Evolutionary conservation across 352 stramenopile species (phyloP), one percentile per base, ranked within the genome.

Genomic region (Aphanomyces invadans): DNA sequence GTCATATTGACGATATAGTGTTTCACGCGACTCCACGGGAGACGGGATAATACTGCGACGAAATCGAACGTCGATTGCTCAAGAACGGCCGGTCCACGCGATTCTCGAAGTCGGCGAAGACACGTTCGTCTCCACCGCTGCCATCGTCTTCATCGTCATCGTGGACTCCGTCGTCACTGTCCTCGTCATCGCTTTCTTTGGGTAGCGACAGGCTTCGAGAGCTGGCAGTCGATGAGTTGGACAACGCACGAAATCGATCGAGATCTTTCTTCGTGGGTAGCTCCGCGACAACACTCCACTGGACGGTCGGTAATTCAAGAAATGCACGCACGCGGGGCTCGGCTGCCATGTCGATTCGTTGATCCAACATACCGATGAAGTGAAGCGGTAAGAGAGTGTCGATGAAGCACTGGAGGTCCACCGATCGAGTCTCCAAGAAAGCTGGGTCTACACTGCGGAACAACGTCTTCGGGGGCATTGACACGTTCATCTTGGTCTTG

Each of bases 271-370:
- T 29, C 1, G 36, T n/a, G n/a, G 25, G 25, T 5, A 32, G 31
- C 26, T 64, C 77, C 12, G 80, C 75, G 2, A 87, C 76, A 26
- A 90, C 70, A 29, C 75, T 87, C 84, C 84, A 92, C 44, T 89
- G 71, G 15, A 92, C 80, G 52, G 62, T 68, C 42, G 79, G 84
- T 3, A 92, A 75, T n/a, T 80, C 60, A 1, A 92, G 67, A 49
- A 92, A 92, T 3, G 72, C 39, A 1, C 84, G 81, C 15, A 90
- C 71, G 31, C 81, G 78, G 0, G 80, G 80, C 57, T 92, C 81
- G 1, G 81, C 81, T 5, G 76, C 76, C 53, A 90, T 77, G 32
- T 77, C 76, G 28, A 92, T 83, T 17, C 82, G 71, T 33, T 90
- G 79, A 33, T 90, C 79, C 2, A 92, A 69, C 19, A 90, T 63